These are phyloP conservation scores for Cyclaneusma minus DNA, from an alignment of 2,329 filamentous ascomycete species.

Conservation along the genomic window DNA sequence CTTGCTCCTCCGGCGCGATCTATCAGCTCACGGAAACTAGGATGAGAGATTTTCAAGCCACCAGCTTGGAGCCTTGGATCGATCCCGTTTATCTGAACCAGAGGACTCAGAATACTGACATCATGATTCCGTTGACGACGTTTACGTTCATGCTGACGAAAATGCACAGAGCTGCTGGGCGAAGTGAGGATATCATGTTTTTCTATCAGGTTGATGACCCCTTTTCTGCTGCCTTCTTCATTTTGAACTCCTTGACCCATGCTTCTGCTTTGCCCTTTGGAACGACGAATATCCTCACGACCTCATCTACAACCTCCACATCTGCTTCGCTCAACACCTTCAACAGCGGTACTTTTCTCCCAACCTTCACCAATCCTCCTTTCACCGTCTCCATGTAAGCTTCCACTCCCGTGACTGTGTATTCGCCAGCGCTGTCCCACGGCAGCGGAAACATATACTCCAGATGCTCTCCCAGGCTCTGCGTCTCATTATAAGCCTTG, in stretches of 20 bases:
- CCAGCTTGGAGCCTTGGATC: no score
- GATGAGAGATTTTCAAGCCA: no score
- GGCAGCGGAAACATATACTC: constrained; percentile 75
- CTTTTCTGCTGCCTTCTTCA: constrained; percentile 41
- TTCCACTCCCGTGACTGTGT: constrained; percentile 52
- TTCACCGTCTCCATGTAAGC: constrained; percentile 75
- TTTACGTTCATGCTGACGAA: no score
- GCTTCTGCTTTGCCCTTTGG: constrained; percentile 50
- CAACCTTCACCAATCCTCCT: constrained; percentile 76
- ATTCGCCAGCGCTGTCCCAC: constrained; percentile 62
- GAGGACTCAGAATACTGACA: no score
- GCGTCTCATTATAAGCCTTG: constrained; percentile 68
- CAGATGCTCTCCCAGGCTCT: constrained; percentile 63
- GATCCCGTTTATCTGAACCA: no score
- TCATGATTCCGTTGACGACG: no score
- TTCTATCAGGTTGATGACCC: constrained; percentile 3
- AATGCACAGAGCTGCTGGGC: no score
- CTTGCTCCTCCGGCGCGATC: no score
- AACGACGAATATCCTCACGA: constrained; percentile 71
- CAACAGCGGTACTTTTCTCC: constrained; percentile 65
- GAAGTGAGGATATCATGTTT: no score
- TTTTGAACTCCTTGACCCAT: constrained; percentile 83
- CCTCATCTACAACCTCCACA: constrained; percentile 74
- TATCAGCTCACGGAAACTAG: no score
- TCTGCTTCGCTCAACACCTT: constrained; percentile 63